Evolutionary conservation across 805 yeast species (phyloP), one percentile per base, ranked within the genome.

Genomic region (Ogataea paradorogensis): DNA sequence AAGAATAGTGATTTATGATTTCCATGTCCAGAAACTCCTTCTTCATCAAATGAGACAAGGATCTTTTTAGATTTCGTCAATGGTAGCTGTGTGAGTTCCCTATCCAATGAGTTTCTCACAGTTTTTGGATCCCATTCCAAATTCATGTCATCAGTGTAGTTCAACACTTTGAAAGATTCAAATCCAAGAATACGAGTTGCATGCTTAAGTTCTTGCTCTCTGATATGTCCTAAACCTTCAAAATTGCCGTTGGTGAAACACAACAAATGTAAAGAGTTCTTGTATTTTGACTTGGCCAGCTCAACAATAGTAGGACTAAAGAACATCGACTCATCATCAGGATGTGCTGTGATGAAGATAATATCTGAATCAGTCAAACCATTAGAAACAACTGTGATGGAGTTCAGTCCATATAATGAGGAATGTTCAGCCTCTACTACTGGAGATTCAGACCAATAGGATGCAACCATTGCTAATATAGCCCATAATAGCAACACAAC

Each of bases 321-420:
- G 62, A 93, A 93, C 99, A 93, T 93, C 36, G 88, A 90, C 63
- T 93, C 99, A 61, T 93, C 99, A 62, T 93, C 99, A 0, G 99
- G 99, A 62, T 93, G 99, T 0, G 96, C 96, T 28, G 89, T 81
- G 9, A 91, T 47, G 14, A 62, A 28, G 3, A 59, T 41, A 9
- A 63, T 43, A 30, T 61, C 59, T 4, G 59, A 34, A 28, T 58
- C 45, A 1, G 39, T 38, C 10, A 62, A 28, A 1, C 35, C 46
- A 23, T 50, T 38, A 1, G 33, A 10, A 4, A 47, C 21, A 9
- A 62, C 45, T 4, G 46, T 31, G 2, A 47, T 39, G 2, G 52
- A 33, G 40, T 61, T 62, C 14, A 60, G 35, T 2, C 40, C 30
- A 37, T 59, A 57, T 11, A 51, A 30, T 9, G 38, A 9, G 34